Conservation (phyloP, 257 asterid species). For the Fraxinus cuspidata region DNA sequence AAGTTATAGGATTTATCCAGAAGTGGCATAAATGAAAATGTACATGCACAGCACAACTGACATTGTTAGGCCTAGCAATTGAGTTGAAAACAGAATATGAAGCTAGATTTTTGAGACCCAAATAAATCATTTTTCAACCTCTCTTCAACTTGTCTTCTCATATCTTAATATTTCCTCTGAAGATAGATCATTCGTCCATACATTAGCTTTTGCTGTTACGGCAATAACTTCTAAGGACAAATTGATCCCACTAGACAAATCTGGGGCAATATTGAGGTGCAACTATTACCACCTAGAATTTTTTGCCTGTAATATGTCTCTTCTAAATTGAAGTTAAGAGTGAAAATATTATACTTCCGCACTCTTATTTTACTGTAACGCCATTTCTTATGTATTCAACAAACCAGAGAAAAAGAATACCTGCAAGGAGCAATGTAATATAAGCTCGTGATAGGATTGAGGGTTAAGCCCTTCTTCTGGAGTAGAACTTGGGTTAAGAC, state of each 20-base stretch:
- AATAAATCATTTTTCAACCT: conserved; percentile 9
- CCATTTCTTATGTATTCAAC: conserved; percentile 3
- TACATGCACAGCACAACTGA: conserved; percentile 8
- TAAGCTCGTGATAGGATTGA: conserved; percentile 91
- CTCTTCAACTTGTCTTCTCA: not conserved
- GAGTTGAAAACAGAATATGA: not conserved
- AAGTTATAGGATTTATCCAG: not conserved
- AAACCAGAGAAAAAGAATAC: conserved; percentile 42
- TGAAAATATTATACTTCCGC: not conserved
- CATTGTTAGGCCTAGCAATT: not conserved
- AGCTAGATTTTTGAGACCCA: conserved; percentile 4
- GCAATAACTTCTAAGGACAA: not conserved
- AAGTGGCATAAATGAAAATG: conserved; percentile 8
- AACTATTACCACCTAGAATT: conserved; percentile 19
- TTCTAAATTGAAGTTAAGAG: conserved; percentile 9
- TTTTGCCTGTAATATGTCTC: not conserved
- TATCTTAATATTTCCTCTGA: conserved; percentile 10
- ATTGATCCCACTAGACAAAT: not conserved
- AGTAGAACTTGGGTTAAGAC: conserved; percentile 97
- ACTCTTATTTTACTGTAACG: conserved; percentile 7
- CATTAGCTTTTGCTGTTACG: not conserved
- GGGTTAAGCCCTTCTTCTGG: conserved; percentile 89
- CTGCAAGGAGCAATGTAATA: conserved; percentile 99
- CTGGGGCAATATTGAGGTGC: conserved; percentile 4
- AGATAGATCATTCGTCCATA: not conserved